phyloP scores from a whole-genome alignment of 176 grass and related monocot genomes.

The Echinochloa phyllopogon region DNA sequence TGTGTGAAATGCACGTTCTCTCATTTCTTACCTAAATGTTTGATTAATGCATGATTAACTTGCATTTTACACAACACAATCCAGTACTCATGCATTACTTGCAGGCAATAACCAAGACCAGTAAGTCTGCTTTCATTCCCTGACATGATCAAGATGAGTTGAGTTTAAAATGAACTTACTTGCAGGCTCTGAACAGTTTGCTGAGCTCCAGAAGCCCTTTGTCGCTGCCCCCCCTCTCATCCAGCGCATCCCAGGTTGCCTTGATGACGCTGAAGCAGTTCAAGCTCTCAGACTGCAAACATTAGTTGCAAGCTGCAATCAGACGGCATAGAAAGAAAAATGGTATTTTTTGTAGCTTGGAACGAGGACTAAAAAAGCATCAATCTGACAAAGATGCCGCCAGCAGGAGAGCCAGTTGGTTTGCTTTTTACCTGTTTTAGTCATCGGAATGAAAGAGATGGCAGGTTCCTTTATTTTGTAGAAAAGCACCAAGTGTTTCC shows the following conservation, averaged over 20 bases:
- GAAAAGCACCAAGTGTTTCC: not conserved
- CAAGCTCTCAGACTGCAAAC: slow-evolving; percentile 78
- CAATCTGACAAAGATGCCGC: slow-evolving; percentile 14
- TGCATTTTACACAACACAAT: not conserved
- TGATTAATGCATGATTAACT: not conserved
- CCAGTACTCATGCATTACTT: not conserved
- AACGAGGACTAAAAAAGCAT: not conserved
- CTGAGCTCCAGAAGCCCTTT: slow-evolving; percentile 67
- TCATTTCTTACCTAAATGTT: slow-evolving; percentile 25
- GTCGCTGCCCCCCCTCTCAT: slow-evolving; percentile 47
- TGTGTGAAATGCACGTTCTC: not conserved
- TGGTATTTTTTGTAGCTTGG: not conserved
- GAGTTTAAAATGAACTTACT: slow-evolving; percentile 51
- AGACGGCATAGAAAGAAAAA: not conserved
- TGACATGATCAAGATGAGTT: not conserved
- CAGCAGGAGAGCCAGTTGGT: not conserved
- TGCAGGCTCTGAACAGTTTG: slow-evolving; percentile 89
- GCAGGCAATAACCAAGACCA: not conserved
- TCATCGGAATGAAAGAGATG: not conserved
- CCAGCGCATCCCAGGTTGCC: slow-evolving; percentile 69
- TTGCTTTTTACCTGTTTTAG: not conserved
- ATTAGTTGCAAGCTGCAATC: slow-evolving; percentile 30
- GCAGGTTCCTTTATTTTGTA: not conserved
- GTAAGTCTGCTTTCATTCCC: not conserved
- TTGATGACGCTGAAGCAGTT: slow-evolving; percentile 93